Evolutionary conservation across 2,329 filamentous ascomycete species (phyloP).

Genomic region (Plenodomus lindquistii): DNA sequence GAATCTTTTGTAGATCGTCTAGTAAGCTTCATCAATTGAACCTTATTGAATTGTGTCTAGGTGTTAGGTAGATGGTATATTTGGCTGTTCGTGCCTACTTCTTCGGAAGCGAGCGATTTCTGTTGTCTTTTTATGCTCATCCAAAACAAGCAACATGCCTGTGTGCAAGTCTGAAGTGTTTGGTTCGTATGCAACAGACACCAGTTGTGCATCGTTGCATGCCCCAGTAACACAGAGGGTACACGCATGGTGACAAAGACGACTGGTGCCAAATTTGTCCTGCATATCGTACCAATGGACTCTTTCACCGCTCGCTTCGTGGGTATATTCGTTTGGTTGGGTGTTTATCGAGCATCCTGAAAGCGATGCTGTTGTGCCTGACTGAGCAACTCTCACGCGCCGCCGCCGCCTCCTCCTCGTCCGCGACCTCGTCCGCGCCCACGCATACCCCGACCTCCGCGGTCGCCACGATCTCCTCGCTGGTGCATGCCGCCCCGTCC

Average conservation of each 20-base stretch:
- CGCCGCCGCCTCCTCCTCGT: conserved; percentile 59
- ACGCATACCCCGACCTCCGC: conserved; percentile 57
- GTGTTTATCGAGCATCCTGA: neutral
- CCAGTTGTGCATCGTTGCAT: neutral
- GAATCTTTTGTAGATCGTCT: neutral
- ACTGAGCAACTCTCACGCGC: conserved; percentile 26
- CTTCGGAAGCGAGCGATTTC: neutral
- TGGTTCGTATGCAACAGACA: neutral
- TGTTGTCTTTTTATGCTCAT: neutral
- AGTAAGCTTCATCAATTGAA: neutral
- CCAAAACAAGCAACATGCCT: neutral
- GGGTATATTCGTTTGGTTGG: neutral
- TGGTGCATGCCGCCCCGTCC: conserved; percentile 67
- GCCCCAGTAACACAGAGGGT: neutral
- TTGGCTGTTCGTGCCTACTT: neutral
- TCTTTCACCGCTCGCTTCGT: neutral
- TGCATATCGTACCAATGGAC: too few species aligned
- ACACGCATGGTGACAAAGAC: neutral
- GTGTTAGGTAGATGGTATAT: too few species aligned
- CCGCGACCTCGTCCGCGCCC: conserved; percentile 57
- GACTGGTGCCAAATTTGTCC: neutral
- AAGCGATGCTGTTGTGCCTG: conserved; percentile 2
- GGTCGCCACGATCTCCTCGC: conserved; percentile 56
- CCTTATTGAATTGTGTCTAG: too few species aligned
- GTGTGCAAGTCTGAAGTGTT: neutral